phyloP scores from a whole-genome alignment of 495 filamentous ascomycete species.

The Lophium mytilinum region DNA sequence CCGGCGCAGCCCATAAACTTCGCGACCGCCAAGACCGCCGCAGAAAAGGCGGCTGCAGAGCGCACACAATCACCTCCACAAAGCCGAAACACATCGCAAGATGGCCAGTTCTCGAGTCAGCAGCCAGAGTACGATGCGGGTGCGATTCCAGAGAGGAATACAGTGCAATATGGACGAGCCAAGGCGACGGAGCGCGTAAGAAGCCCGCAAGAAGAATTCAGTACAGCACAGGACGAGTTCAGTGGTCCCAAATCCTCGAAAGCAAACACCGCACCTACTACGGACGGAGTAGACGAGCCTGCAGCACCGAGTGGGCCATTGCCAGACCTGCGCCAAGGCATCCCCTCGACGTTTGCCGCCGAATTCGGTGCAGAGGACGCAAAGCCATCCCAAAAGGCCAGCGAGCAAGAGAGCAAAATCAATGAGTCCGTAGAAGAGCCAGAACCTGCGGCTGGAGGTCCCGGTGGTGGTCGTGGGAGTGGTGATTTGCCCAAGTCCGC shows the following conservation, averaged over 20 bases:
- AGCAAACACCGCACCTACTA: constrained; percentile 8
- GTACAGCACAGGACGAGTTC: constrained; percentile 13
- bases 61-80: neutral
- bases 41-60: too few relatives aligned
- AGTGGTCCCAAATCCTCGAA: constrained; percentile 1
- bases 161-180: neutral
- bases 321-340: constrained; percentile 83
- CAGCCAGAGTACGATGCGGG: constrained; percentile 15
- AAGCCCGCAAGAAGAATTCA: neutral
- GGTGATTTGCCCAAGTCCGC: constrained; percentile 63
- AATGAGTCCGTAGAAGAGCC: constrained; percentile 20
- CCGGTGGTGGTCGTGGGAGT: constrained; percentile 37
- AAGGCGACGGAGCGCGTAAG: neutral
- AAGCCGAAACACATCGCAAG: constrained; percentile 3
- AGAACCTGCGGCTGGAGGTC: constrained; percentile 3
- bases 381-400: neutral
- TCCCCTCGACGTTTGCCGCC: constrained; percentile 70
- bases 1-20: constrained; percentile 14
- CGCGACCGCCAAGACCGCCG: neutral
- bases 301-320: constrained; percentile 49
- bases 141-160: constrained; percentile 15
- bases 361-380: constrained; percentile 48
- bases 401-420: constrained; percentile 16
- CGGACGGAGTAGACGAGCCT: constrained; percentile 26
- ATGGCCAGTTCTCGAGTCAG: constrained; percentile 4